Evolutionary conservation across 345 rosid genomes (phyloP).

Genomic region (Arabis alpina): DNA sequence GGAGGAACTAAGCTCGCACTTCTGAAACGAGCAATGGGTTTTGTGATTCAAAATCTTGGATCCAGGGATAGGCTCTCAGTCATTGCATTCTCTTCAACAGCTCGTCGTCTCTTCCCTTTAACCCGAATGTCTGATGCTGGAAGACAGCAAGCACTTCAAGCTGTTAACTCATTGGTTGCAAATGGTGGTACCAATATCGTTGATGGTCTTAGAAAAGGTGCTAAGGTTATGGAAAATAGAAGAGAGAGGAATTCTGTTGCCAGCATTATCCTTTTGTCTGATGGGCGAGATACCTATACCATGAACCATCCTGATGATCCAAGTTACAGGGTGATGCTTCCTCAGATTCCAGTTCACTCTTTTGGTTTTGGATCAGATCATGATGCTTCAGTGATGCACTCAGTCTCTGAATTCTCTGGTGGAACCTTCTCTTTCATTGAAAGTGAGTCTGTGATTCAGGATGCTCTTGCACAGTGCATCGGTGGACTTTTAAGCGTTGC

Average conservation of each 20-base stretch:
- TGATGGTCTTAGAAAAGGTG: slow-evolving; percentile 84
- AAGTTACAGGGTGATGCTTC: slow-evolving; percentile 60
- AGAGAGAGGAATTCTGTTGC: slow-evolving; percentile 74
- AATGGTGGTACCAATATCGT: slow-evolving; percentile 90
- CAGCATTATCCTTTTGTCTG: slow-evolving; percentile 77
- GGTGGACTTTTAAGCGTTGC: slow-evolving; percentile 94
- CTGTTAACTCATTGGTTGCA: slow-evolving; percentile 80
- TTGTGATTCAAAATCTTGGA: slow-evolving; percentile 87
- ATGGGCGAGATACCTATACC: slow-evolving; percentile 79
- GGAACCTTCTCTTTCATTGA: slow-evolving; percentile 93
- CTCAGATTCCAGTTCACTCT: slow-evolving; percentile 78
- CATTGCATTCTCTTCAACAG: slow-evolving; percentile 85
- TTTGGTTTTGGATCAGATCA: slow-evolving; percentile 92
- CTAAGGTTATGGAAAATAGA: slow-evolving; percentile 75
- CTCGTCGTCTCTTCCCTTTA: slow-evolving; percentile 78
- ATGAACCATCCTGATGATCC: slow-evolving; percentile 51
- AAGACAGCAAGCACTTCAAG: slow-evolving; percentile 76
- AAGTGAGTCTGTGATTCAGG: slow-evolving; percentile 79
- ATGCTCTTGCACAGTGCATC: slow-evolving; percentile 93
- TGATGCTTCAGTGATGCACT: slow-evolving; percentile 85
- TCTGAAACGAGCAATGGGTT: slow-evolving; percentile 92
- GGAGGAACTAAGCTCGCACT: slow-evolving; percentile 89
- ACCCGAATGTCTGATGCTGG: slow-evolving; percentile 72
- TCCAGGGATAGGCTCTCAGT: slow-evolving; percentile 83
- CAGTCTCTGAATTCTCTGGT: slow-evolving; percentile 75